Evolutionary conservation across 768 basidiomycete genomes (phyloP).

Genomic region (Tricholoma flavovirens): DNA sequence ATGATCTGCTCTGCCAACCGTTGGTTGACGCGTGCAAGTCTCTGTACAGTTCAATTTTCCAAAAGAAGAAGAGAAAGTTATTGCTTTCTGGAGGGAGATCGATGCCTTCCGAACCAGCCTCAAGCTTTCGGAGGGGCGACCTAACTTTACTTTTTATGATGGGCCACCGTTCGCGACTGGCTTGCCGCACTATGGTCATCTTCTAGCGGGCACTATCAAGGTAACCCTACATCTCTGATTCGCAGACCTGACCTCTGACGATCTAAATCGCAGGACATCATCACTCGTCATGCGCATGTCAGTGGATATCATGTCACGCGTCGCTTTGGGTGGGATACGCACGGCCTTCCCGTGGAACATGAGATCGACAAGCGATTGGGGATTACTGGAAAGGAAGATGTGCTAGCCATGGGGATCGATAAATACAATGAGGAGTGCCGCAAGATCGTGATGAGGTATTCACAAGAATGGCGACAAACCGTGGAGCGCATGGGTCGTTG

Average conservation of each 20-base stretch:
- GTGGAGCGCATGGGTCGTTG: conserved; percentile 98
- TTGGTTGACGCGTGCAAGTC: conserved; percentile 38
- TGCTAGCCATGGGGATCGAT: conserved; percentile 92
- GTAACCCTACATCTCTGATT: conserved; percentile 28
- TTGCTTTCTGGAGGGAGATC: conserved; percentile 91
- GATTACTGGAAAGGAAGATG: conserved; percentile 91
- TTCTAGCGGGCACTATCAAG: conserved; percentile 91
- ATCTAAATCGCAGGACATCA: conserved; percentile 71
- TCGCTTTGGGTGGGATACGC: conserved; percentile 98
- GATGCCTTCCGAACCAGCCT: conserved; percentile 95
- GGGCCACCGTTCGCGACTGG: conserved; percentile 98
- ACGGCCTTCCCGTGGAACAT: conserved; percentile 97
- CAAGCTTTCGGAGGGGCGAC: conserved; percentile 86
- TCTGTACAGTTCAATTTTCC: conserved; percentile 76
- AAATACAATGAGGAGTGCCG: conserved; percentile 97
- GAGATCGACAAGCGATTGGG: conserved; percentile 96
- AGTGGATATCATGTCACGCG: conserved; percentile 90
- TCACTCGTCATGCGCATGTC: conserved; percentile 91
- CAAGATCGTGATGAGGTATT: conserved; percentile 95
- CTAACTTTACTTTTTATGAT: conserved; percentile 93
- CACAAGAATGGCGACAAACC: conserved; percentile 88
- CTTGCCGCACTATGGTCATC: conserved; percentile 92
- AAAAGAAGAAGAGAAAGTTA: conserved; percentile 85
- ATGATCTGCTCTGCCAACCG: neutral
- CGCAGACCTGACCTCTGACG: neutral